Conservation (phyloP, 352 stramenopile species). For the Pythium plurisporium region DNA sequence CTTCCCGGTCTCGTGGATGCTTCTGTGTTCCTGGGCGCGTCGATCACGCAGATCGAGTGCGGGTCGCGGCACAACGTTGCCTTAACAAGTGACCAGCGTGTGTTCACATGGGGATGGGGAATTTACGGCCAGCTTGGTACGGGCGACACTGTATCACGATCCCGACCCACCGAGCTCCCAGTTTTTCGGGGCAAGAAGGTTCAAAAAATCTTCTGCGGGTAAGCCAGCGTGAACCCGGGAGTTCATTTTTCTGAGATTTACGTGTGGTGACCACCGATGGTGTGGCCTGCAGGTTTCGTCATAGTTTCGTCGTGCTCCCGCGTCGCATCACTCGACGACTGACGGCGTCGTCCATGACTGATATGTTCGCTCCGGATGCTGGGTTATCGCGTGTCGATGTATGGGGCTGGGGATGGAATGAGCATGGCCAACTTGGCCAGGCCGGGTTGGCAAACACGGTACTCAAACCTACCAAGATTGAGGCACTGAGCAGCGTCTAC, state of each 20-base stretch:
- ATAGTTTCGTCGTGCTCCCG: constrained; percentile 28
- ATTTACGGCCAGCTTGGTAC: constrained; percentile 39
- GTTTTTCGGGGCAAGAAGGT: constrained; percentile 27
- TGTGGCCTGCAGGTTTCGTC: constrained; percentile 26
- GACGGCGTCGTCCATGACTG: constrained; percentile 16
- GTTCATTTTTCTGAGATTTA: not conserved
- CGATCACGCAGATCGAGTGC: constrained; percentile 52
- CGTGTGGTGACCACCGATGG: not conserved
- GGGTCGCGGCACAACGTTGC: constrained; percentile 38
- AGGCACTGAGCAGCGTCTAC: constrained; percentile 15
- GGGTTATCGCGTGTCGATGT: constrained; percentile 22
- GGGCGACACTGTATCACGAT: constrained; percentile 24
- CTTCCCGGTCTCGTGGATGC: too few species aligned
- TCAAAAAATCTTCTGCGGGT: constrained; percentile 31
- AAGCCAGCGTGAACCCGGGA: not conserved
- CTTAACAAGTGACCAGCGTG: constrained; percentile 23
- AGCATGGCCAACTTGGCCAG: constrained; percentile 33
- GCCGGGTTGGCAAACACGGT: constrained; percentile 3
- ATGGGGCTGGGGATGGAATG: constrained; percentile 43
- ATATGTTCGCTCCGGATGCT: not conserved
- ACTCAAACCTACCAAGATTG: constrained; percentile 23
- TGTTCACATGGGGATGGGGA: constrained; percentile 38
- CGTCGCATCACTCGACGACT: constrained; percentile 14
- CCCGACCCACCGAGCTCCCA: constrained; percentile 23
- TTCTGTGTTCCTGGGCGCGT: too few species aligned